A percentile compares a stretch with the other conserved stretches of the same genome.
Conservation (phyloP, 2,329 filamentous ascomycete species). For the Verticillium nubilum region DNA sequence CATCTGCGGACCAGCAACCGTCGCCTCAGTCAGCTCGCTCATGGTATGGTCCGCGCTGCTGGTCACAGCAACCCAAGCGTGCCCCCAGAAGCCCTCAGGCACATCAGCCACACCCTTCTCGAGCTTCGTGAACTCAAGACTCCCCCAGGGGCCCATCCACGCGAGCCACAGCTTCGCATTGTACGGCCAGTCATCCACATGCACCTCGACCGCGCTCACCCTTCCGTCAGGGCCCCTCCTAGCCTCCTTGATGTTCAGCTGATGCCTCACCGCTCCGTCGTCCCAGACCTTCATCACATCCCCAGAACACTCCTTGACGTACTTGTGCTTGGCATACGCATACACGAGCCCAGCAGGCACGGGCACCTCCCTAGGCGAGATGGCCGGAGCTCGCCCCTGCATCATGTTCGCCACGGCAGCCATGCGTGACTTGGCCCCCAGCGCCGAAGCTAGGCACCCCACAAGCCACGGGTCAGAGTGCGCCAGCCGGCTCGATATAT, state of each 20-base stretch:
- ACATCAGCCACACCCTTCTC: slow-evolving; percentile 18
- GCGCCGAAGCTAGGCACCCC: slow-evolving; percentile 22
- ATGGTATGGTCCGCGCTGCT: slow-evolving; percentile 16
- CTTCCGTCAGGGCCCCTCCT: slow-evolving; percentile 5
- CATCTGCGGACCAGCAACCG: slow-evolving; percentile 28
- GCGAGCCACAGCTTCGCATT: slow-evolving; percentile 20
- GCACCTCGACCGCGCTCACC: slow-evolving; percentile 2
- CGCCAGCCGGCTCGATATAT: slow-evolving; percentile 20
- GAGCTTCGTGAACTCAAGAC: slow-evolving; percentile 22
- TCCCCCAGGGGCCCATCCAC: slow-evolving; percentile 31
- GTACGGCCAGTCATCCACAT: not conserved
- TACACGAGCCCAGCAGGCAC: slow-evolving; percentile 25
- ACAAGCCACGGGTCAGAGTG: slow-evolving; percentile 26
- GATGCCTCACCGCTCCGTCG: not conserved
- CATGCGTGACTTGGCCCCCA: slow-evolving; percentile 28
- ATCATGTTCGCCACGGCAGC: slow-evolving; percentile 31
- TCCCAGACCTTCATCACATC: slow-evolving; percentile 3
- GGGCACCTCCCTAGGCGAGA: slow-evolving; percentile 25
- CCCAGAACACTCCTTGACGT: slow-evolving; percentile 18
- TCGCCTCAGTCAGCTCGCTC: slow-evolving; percentile 13
- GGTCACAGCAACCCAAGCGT: slow-evolving; percentile 28
- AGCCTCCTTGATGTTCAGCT: slow-evolving; percentile 2
- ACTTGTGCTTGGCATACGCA: slow-evolving; percentile 23
- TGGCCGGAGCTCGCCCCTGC: slow-evolving; percentile 25
- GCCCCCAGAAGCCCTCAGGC: slow-evolving; percentile 24